These are phyloP conservation scores for Populus simonii DNA, from an alignment of 345 rosid species.

Conservation along the genomic window DNA sequence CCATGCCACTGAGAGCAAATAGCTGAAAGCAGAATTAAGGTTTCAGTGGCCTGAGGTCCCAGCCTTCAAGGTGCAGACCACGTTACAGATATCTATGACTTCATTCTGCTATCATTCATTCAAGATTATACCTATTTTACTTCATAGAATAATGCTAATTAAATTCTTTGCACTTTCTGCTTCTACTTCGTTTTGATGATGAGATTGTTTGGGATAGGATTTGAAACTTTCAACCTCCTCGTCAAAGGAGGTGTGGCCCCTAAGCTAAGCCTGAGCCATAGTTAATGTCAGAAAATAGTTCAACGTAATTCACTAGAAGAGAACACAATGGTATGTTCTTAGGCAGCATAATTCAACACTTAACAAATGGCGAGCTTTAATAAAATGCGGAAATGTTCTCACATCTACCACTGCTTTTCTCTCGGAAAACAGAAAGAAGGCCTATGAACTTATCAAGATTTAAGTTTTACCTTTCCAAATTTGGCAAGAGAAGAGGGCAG, in stretches of 20 bases:
- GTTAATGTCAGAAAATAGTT: neutral
- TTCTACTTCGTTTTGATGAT: neutral
- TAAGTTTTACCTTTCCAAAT: slow-evolving; percentile 80
- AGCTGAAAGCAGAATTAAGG: neutral
- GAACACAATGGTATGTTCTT: neutral
- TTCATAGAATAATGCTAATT: neutral
- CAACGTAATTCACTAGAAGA: slow-evolving; percentile 1
- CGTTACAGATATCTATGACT: neutral
- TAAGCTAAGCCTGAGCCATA: neutral
- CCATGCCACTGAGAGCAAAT: neutral
- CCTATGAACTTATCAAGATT: slow-evolving; percentile 12
- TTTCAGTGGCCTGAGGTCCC: neutral
- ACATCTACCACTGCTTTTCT: neutral
- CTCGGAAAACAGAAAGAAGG: neutral
- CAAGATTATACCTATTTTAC: neutral
- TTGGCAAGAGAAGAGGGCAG: slow-evolving; percentile 79
- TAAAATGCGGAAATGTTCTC: neutral
- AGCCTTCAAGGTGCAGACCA: neutral
- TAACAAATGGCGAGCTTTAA: neutral
- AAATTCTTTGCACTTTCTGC: neutral
- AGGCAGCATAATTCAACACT: neutral
- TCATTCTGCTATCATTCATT: neutral
- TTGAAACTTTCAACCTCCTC: neutral
- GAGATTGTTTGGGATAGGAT: neutral
- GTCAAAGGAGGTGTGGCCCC: neutral